Conservation (phyloP, 1,284 basidiomycete genomes). For the Pulchroboletus neoregius region DNA sequence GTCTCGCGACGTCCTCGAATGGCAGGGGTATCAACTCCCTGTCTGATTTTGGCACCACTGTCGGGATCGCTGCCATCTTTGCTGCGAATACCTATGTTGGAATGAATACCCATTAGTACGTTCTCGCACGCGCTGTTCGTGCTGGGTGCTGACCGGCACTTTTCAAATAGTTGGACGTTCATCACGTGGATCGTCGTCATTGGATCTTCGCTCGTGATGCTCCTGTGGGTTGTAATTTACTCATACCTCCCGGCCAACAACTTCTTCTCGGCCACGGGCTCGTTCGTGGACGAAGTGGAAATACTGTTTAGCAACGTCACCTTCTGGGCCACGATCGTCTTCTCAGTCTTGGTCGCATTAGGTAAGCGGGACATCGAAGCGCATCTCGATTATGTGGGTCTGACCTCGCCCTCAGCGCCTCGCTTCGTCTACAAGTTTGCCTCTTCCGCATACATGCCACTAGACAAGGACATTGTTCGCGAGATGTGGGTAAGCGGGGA, state of each 20-base stretch:
- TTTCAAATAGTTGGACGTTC: slow-evolving; percentile 69
- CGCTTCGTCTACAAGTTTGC: slow-evolving; percentile 71
- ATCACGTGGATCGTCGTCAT: slow-evolving; percentile 81
- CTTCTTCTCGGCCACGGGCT: slow-evolving; percentile 42
- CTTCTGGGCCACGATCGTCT: slow-evolving; percentile 78
- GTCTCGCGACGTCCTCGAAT: slow-evolving; percentile 61
- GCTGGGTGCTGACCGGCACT: slow-evolving; percentile 8
- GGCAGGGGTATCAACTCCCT: slow-evolving; percentile 76
- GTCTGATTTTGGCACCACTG: slow-evolving; percentile 90
- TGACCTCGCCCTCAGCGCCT: slow-evolving; percentile 50
- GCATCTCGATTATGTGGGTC: neutral
- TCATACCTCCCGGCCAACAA: slow-evolving; percentile 56
- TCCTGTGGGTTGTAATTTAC: slow-evolving; percentile 84
- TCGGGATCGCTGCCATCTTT: slow-evolving; percentile 83
- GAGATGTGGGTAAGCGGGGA: slow-evolving; percentile 87
- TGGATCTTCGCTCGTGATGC: slow-evolving; percentile 75
- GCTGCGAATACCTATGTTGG: slow-evolving; percentile 87
- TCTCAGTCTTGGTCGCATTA: slow-evolving; percentile 68
- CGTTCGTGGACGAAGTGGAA: slow-evolving; percentile 71
- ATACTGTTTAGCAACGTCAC: slow-evolving; percentile 74
- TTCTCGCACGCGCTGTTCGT: slow-evolving; percentile 16
- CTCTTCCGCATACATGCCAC: slow-evolving; percentile 61
- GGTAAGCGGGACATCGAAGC: slow-evolving; percentile 41
- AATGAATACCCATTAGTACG: slow-evolving; percentile 83
- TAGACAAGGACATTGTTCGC: slow-evolving; percentile 82